These are phyloP conservation scores for Cercospora nicotianae DNA, from an alignment of 2,329 filamentous ascomycete species.

Conservation along the genomic window DNA sequence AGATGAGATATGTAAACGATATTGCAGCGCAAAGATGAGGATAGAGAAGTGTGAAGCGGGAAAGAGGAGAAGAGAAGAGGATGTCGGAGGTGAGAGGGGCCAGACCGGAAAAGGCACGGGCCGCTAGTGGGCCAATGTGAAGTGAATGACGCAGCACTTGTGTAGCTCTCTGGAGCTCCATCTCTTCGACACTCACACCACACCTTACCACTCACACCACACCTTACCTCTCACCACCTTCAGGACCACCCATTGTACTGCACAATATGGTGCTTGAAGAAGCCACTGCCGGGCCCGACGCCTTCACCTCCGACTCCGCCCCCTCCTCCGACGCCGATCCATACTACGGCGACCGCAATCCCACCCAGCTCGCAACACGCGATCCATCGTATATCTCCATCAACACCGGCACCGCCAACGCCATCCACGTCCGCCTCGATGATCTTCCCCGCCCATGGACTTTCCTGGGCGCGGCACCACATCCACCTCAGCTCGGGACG, in stretches of 20 bases:
- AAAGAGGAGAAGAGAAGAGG: not conserved
- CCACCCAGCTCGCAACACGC: slow-evolving; percentile 41
- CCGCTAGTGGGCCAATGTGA: not conserved
- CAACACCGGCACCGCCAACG: slow-evolving; percentile 11
- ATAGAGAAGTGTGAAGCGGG: not conserved
- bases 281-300: slow-evolving; percentile 38
- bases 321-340: slow-evolving; percentile 42
- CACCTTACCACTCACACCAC: not conserved
- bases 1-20: not conserved
- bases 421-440: slow-evolving; percentile 40
- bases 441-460: slow-evolving; percentile 40
- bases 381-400: slow-evolving; percentile 26
- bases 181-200: not conserved
- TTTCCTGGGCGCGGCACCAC: slow-evolving; percentile 38
- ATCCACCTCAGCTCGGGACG: slow-evolving; percentile 32
- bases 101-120: not conserved
- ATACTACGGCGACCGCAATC: slow-evolving; percentile 39
- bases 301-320: slow-evolving; percentile 32
- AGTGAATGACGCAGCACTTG: not conserved
- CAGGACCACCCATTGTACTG: not conserved
- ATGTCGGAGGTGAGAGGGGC: not conserved
- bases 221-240: not conserved
- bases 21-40: not conserved
- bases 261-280: slow-evolving; percentile 22
- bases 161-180: not conserved